Percentiles rank a stretch among this genome's conserved stretches.
Evolutionary conservation across 345 rosid species (phyloP).

Genomic region (Capsella bursapastoris): DNA sequence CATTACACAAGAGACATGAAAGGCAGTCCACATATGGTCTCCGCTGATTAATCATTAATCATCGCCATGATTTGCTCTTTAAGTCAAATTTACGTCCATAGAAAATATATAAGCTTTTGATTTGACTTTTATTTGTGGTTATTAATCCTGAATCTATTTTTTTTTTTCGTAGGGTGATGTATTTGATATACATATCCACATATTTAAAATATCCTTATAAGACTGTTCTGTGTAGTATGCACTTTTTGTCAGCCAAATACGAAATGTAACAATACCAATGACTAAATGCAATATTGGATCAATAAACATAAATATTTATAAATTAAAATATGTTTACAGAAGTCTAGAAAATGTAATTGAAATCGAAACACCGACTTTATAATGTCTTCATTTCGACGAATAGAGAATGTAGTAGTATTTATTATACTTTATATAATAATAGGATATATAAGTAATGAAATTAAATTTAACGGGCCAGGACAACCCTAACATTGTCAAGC

Average conservation of each 20-base stretch:
- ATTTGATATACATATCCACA: background rate
- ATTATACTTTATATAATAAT: background rate
- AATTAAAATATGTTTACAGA: background rate
- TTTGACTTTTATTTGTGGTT: background rate
- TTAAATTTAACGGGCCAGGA: constrained; percentile 19
- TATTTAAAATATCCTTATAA: background rate
- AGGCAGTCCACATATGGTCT: constrained; percentile 27
- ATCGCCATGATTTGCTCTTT: constrained; percentile 44
- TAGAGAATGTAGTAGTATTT: background rate
- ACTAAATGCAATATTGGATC: background rate
- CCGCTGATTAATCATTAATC: constrained; percentile 17
- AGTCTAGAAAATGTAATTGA: background rate
- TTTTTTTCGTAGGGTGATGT: too few species aligned
- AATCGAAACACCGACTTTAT: background rate
- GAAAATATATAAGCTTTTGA: background rate
- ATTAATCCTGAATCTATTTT: background rate
- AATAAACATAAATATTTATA: background rate
- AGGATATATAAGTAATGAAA: background rate
- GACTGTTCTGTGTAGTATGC: background rate
- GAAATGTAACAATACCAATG: background rate
- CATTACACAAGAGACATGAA: background rate
- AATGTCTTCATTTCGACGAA: background rate
- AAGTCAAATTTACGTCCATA: constrained; percentile 14
- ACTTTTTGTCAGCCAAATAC: background rate
- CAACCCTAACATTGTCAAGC: constrained; percentile 66